Conservation (phyloP, 805 yeast species). For the Nakazawaea pomicola region DNA sequence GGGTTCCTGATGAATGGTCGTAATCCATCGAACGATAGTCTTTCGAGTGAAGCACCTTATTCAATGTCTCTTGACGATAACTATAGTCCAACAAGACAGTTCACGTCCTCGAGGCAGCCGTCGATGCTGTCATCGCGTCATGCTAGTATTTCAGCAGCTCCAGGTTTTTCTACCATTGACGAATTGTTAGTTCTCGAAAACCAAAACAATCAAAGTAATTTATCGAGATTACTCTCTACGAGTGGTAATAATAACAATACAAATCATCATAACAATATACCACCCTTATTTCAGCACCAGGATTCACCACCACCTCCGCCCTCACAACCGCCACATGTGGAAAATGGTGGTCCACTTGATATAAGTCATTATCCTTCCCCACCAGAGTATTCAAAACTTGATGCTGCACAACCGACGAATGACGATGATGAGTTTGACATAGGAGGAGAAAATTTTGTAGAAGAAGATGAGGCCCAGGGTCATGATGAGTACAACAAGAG, state of each 20-base stretch:
- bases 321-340: no score
- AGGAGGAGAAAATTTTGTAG: constrained; percentile 2
- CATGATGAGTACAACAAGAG: constrained; percentile 5
- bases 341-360: no score
- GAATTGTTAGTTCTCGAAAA: constrained; percentile 5
- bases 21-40: no score
- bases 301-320: constrained; percentile 4
- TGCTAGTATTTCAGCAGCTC: not conserved
- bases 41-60: no score
- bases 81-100: not conserved
- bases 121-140: not conserved
- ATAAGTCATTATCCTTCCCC: no score
- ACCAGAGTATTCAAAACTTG: constrained; percentile 4
- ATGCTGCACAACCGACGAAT: not conserved
- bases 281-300: no score
- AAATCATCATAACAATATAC: no score
- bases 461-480: not conserved
- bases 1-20: no score
- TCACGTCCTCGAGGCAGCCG: constrained; percentile 2
- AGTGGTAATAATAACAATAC: no score
- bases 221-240: constrained; percentile 2
- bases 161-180: constrained; percentile 6
- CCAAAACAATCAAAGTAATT: constrained; percentile 1
- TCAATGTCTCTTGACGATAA: not conserved
- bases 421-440: constrained; percentile 4